Evolutionary conservation across 208 protist genomes (phyloP), one percentile per base, ranked within the genome.

Genomic region (Trypanosoma cruzi): DNA sequence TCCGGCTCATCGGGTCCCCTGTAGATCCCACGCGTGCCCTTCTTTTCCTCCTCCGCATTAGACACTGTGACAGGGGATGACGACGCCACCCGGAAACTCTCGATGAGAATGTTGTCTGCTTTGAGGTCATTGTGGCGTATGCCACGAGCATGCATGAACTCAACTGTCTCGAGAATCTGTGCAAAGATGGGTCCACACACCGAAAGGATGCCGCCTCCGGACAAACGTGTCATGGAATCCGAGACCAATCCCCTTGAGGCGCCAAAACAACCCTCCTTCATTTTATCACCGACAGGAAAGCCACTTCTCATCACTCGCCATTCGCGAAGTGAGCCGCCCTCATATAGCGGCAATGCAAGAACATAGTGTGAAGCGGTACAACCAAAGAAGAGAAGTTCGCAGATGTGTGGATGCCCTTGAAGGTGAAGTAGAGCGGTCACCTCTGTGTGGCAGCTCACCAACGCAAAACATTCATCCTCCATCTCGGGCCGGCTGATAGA

Each of bases 71-170:
- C 31, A 37, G 34, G 22, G 4, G 14, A 37, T 16, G 57, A 18
- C 2, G 24, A 24, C 60, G 58, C 36, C 0, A 36, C 28, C 24
- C 28, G 50, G 56, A 65, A 65, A 24, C 20, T 24, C 34, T 84
- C 71, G 52, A 94, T 80, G 57, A 95, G 83, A 20, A 95, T 61
- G 68, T 95, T 95, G 64, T 84, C 82, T 4, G 80, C 83, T 48
- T 95, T 95, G 60, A 95, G 63, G 71, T 95, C 89, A 49, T 81
- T 83, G 50, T 95, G 90, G 22, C 86, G 85, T 44, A 95, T 86
- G 68, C 70, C 26, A 16, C 70, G 73, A 34, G 67, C 60, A 65
- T 95, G 89, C 76, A 89, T 82, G 28, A 68, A 76, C 54, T 65
- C 75, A 14, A 95, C 82, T 0, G 85, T 83, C 61, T 86, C 74